Percentiles rank a stretch among this genome's conserved stretches.
phyloP scores from a whole-genome alignment of 2,329 filamentous ascomycete genomes.

The Fusarium camptoceras region DNA sequence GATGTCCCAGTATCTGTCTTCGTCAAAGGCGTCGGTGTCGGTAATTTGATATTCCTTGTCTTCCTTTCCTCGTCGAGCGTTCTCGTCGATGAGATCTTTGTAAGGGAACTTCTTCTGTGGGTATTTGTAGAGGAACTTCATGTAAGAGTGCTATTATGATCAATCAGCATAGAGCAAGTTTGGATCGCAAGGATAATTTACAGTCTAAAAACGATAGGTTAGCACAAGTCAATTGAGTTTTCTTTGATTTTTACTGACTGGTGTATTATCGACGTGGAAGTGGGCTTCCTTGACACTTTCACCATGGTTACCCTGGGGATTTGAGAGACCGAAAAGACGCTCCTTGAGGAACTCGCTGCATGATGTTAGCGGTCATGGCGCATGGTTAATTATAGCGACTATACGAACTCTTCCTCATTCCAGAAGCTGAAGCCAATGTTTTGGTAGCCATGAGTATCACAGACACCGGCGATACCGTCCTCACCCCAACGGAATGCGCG shows the following conservation, averaged over 20 bases:
- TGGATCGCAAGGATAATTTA: slow-evolving; percentile 46
- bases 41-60: slow-evolving; percentile 93
- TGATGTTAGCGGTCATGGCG: slow-evolving; percentile 53
- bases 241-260: slow-evolving; percentile 60
- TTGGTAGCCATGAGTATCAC: slow-evolving; percentile 87
- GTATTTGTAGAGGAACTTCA: slow-evolving; percentile 99
- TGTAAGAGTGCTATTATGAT: slow-evolving; percentile 84
- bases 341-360: slow-evolving; percentile 91
- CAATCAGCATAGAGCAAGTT: slow-evolving; percentile 23
- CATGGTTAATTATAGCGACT: background rate
- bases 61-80: slow-evolving; percentile 77
- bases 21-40: slow-evolving; percentile 88
- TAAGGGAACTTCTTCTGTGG: slow-evolving; percentile 94
- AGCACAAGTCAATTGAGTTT: slow-evolving; percentile 19
- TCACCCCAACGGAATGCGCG: slow-evolving; percentile 95
- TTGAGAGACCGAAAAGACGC: slow-evolving; percentile 92
- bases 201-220: slow-evolving; percentile 56
- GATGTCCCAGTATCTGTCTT: slow-evolving; percentile 95
- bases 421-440: slow-evolving; percentile 97
- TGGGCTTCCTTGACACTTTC: slow-evolving; percentile 97
- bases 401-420: slow-evolving; percentile 89
- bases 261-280: slow-evolving; percentile 96
- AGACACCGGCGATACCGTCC: slow-evolving; percentile 95
- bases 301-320: slow-evolving; percentile 96
- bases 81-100: slow-evolving; percentile 86